Evolutionary conservation across 208 protist species (phyloP), one percentile per base, ranked within the genome.

Genomic region (Herpetomonas tarakana): DNA sequence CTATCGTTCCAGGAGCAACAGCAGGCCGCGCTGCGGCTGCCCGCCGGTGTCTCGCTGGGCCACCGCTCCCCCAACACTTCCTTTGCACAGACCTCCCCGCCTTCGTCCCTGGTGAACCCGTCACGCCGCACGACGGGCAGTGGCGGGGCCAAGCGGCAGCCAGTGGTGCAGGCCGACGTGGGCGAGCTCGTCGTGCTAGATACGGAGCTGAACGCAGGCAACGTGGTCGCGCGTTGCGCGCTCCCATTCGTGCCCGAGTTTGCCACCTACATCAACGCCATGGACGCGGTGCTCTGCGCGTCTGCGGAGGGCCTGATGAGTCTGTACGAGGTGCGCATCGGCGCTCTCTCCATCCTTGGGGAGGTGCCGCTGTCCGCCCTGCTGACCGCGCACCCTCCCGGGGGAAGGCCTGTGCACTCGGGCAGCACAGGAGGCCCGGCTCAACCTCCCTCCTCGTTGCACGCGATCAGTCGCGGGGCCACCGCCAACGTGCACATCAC

Each of bases 161-260:
- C 35, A 41, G 24, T 1, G 29, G 16, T 14, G 46, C 27, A 45
- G 16, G 71, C 67, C 62, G n/a, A 59, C 56, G 70, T 81, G 27
- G 65, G 65, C 9, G 69, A 77, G 53, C 46, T 78, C 30, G 28
- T 72, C 21, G 41, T 83, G 18, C 39, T 83, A n/a, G 65, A 78
- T 61, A 67, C 58, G 26, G 47, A 64, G 54, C 52, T 84, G 16
- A 58, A 65, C 25, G 60, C 55, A 4, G 74, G 75, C 22, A 58
- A 53, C 14, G 65, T 80, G 52, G 71, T 79, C 9, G 77, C 65
- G 24, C 81, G 80, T 30, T 85, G 76, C 27, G 83, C 78, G 19
- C 65, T 95, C 18, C 86, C 89, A 7, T 92, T 95, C 61, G 67
- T 82, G 45, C 72, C 86, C 7, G 71, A 90, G 54, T 84, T 75